These are phyloP conservation scores for Triticum urartu DNA, from an alignment of 176 grass and related monocot species.

Conservation along the genomic window DNA sequence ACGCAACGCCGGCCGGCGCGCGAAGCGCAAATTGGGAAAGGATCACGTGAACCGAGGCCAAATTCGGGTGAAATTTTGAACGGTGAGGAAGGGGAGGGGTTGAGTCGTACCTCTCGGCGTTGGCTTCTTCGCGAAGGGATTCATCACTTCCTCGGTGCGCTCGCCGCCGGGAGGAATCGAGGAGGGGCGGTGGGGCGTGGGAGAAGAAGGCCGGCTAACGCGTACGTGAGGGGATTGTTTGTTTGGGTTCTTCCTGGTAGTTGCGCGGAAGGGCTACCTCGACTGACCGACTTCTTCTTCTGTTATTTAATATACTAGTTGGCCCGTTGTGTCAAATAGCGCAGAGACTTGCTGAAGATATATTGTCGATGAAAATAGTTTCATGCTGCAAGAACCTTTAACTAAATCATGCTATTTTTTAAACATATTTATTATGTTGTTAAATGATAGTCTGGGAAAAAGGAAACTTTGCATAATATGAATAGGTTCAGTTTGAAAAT, in stretches of 20 bases:
- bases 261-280: constrained; percentile 1
- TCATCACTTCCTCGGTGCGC: constrained; percentile 41
- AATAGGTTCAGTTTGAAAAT: too few relatives aligned
- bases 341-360: too few relatives aligned
- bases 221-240: constrained; percentile 6
- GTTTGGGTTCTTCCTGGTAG: constrained; percentile 10
- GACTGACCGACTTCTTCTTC: background rate
- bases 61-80: constrained; percentile 20
- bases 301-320: too few relatives aligned
- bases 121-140: constrained; percentile 86
- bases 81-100: background rate
- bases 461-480: too few relatives aligned
- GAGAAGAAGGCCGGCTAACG: constrained; percentile 6
- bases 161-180: constrained; percentile 21
- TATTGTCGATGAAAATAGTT: too few relatives aligned
- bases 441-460: too few relatives aligned
- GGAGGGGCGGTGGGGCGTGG: background rate
- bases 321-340: too few relatives aligned
- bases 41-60: constrained; percentile 10
- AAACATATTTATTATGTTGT: too few relatives aligned
- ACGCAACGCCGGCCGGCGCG: background rate
- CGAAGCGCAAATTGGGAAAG: background rate
- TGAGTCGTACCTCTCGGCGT: constrained; percentile 55
- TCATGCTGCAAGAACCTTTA: too few relatives aligned
- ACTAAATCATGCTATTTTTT: too few relatives aligned